Evolutionary conservation across 306 rosid genomes (phyloP).

Genomic region (Trifolium fragiferum): DNA sequence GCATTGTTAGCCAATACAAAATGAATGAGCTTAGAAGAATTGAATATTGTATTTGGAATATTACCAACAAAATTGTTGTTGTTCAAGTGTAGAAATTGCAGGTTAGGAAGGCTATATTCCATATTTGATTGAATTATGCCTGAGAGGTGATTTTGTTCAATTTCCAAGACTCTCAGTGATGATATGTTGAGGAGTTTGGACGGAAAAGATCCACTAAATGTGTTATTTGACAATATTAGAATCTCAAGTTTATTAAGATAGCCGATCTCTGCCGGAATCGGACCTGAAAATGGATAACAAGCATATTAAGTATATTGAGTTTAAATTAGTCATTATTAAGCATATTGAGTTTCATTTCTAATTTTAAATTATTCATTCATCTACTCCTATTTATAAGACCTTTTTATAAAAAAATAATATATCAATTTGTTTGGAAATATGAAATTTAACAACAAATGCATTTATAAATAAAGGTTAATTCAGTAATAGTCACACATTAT

Average conservation of each 20-base stretch:
- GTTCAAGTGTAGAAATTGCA: background rate
- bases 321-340: no score
- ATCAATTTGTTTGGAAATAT: no score
- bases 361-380: background rate
- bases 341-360: no score
- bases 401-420: no score
- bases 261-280: background rate
- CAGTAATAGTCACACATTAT: no score
- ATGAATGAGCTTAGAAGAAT: background rate
- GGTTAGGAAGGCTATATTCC: background rate
- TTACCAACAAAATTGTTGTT: background rate
- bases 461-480: no score
- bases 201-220: background rate
- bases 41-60: background rate
- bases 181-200: background rate
- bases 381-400: no score
- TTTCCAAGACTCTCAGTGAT: background rate
- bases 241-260: background rate
- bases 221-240: background rate
- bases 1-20: background rate
- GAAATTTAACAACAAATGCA: no score
- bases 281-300: background rate
- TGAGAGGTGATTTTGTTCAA: background rate
- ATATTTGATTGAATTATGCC: background rate
- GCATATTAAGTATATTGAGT: no score